Evolutionary conservation across 2,329 filamentous ascomycete species (phyloP).

Genomic region (Cercospora berteroae): DNA sequence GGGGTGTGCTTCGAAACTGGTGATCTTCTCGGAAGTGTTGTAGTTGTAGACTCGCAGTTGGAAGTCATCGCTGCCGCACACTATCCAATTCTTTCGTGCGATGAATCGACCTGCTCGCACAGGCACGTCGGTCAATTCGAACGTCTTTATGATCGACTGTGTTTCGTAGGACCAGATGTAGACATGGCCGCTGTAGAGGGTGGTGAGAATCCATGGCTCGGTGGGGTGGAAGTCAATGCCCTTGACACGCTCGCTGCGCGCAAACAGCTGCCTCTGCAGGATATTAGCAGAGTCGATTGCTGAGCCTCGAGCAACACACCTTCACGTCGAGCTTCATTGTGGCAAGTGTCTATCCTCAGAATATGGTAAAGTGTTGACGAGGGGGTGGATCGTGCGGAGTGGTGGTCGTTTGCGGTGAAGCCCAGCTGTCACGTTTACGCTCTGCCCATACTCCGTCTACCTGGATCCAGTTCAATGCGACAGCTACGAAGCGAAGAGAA

Average conservation of each 20-base stretch:
- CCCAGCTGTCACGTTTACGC: conserved; percentile 10
- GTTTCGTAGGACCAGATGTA: conserved; percentile 99
- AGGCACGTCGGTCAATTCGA: conserved; percentile 97
- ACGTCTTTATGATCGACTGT: conserved; percentile 95
- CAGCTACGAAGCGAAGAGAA: neutral
- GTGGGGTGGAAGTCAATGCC: conserved; percentile 95
- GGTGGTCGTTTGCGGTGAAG: conserved; percentile 5
- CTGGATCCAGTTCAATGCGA: neutral
- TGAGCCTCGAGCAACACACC: conserved; percentile 39
- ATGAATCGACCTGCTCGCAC: conserved; percentile 96
- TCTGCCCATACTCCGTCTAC: conserved; percentile 5
- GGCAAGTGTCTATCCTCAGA: conserved; percentile 24
- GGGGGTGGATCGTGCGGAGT: neutral
- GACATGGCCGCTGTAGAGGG: conserved; percentile 95
- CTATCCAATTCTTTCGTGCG: conserved; percentile 90
- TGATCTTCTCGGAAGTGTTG: conserved; percentile 98
- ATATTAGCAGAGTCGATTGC: conserved; percentile 38
- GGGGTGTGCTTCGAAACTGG: conserved; percentile 92
- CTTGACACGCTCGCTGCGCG: conserved; percentile 93
- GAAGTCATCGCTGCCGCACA: conserved; percentile 82
- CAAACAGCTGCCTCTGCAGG: conserved; percentile 73
- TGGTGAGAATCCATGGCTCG: conserved; percentile 94
- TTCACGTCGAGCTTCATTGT: conserved; percentile 61
- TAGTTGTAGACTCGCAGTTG: conserved; percentile 92
- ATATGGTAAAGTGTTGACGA: conserved; percentile 4